Percentiles rank a stretch among this genome's conserved stretches.
phyloP scores from a whole-genome alignment of 2,329 filamentous ascomycete genomes.

The Corinectria fuckeliana region DNA sequence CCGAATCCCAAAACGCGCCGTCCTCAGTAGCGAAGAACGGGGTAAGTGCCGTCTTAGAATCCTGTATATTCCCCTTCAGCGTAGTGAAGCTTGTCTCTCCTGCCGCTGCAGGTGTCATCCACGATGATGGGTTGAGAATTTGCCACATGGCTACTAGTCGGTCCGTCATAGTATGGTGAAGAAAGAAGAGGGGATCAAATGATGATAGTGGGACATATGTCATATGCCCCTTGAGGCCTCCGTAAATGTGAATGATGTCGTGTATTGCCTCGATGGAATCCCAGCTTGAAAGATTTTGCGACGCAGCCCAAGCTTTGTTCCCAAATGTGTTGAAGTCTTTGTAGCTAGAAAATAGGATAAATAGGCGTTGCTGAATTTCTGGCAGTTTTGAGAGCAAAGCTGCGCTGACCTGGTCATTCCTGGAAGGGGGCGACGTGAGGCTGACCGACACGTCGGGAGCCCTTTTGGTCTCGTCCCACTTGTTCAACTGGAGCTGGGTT shows the following conservation, averaged over 20 bases:
- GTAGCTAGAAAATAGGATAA: conserved; percentile 72
- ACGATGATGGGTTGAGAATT: conserved; percentile 71
- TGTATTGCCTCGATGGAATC: conserved; percentile 73
- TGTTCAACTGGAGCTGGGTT: conserved; percentile 54
- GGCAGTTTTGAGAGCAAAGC: conserved; percentile 54
- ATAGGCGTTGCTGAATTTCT: conserved; percentile 67
- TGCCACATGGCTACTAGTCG: conserved; percentile 81
- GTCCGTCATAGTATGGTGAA: conserved; percentile 80
- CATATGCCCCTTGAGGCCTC: conserved; percentile 71
- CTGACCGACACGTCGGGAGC: conserved; percentile 51
- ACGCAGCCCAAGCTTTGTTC: conserved; percentile 68
- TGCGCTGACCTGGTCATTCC: conserved; percentile 62
- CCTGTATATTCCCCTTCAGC: conserved; percentile 58
- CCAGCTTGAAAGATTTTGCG: conserved; percentile 53
- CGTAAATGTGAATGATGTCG: conserved; percentile 66
- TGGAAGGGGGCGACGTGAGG: conserved; percentile 51
- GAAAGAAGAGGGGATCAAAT: conserved; percentile 81
- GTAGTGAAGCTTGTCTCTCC: conserved; percentile 68
- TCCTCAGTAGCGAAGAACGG: conserved; percentile 68
- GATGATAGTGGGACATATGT: conserved; percentile 73
- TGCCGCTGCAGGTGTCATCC: conserved; percentile 63
- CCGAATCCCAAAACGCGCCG: conserved; percentile 73
- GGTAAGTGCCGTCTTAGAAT: conserved; percentile 63
- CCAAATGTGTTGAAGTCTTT: conserved; percentile 72
- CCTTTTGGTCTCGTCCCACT: conserved; percentile 67